Evolutionary conservation across 441 rosid species (phyloP), one percentile per base, ranked within the genome.

Genomic region (Capsella rubella): DNA sequence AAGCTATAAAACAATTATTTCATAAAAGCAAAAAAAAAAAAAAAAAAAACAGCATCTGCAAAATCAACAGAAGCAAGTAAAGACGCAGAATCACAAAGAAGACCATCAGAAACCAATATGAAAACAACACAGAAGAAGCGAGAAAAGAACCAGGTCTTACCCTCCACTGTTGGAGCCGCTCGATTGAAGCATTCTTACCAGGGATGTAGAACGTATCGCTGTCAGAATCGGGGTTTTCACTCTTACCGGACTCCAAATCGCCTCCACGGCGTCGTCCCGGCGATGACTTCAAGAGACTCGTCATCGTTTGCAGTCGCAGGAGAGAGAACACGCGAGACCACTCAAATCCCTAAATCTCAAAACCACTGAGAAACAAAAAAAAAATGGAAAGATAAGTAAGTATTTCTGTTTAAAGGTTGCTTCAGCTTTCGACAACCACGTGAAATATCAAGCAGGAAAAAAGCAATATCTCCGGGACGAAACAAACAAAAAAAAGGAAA

Each of bases 81-180:
- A 42, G n/a, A 42, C 6, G 15, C 5, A 11, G 46, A 11, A 8
- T 37, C 42, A 37, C 42, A 37, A 8, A 8, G 42, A 37, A 37
- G 42, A 37, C 13, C 12, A 37, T 0, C 2, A 9, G 13, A 37
- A 10, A 37, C 42, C 42, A 8, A 37, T 37, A 37, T 32, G 35
- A 32, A 32, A 32, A 21, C 35, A 32, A 6, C 35, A 32, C 7
- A 42, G 8, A 21, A 34, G 56, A 42, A 25, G 25, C 31, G 42
- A 64, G 18, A 51, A 9, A 58, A 42, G 39, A 58, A 64, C 8
- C 29, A 40, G 42, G 67, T 47, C 75, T 78, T 89, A 89, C 94
- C 71, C 91, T 83, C 94, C 94, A 89, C 27, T 87, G 88, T 51
- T 74, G 83, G 40, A 89, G 91, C 4, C 87, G 87, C 16, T 81